phyloP scores from a whole-genome alignment of 345 rosid species.

The Hibiscus mutabilis region DNA sequence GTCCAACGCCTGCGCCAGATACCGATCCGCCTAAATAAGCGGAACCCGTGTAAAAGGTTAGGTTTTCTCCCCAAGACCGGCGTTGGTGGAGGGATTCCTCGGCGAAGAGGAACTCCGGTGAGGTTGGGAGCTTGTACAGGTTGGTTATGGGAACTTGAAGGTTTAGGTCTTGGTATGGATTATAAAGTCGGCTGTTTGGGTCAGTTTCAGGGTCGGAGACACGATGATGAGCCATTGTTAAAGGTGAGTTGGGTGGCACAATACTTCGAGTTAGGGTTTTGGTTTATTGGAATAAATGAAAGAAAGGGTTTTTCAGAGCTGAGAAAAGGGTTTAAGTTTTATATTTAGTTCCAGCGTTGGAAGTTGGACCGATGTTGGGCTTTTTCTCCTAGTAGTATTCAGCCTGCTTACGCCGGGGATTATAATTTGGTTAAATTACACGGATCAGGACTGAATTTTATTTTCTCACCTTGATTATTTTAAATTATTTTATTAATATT shows the following conservation, averaged over 20 bases:
- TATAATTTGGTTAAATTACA: no score
- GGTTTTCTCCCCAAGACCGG: conserved; percentile 97
- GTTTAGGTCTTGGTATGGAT: conserved; percentile 68
- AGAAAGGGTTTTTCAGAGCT: background rate
- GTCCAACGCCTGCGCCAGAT: conserved; percentile 52
- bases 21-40: conserved; percentile 66
- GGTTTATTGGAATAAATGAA: background rate
- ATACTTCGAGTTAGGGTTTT: conserved; percentile 20
- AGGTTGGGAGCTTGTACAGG: conserved; percentile 76
- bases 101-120: conserved; percentile 88
- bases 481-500: no score
- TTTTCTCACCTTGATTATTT: no score
- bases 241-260: background rate
- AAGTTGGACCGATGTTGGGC: background rate
- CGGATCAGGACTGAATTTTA: no score
- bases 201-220: conserved; percentile 40
- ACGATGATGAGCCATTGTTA: conserved; percentile 30
- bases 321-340: background rate
- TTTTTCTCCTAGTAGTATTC: background rate
- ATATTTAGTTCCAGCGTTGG: background rate
- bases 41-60: conserved; percentile 86
- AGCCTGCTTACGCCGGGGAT: no score
- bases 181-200: conserved; percentile 56
- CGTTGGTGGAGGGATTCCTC: conserved; percentile 81
- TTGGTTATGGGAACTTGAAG: conserved; percentile 37